Conservation (phyloP, 2,329 filamentous ascomycete genomes). For the Zarea fungicola region DNA sequence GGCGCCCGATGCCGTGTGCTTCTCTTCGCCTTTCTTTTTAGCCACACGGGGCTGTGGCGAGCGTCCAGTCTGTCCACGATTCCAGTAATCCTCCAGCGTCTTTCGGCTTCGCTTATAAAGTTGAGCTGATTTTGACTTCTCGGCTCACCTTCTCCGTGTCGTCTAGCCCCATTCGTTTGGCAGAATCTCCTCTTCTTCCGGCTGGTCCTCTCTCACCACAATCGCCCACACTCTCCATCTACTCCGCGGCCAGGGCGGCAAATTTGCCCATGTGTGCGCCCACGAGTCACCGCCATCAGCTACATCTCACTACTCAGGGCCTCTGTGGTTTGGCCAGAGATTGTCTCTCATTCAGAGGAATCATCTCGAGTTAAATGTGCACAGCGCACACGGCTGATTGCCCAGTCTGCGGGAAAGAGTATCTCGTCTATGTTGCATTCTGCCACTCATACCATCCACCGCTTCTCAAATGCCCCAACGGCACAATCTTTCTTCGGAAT, state of each 20-base stretch:
- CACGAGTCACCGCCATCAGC: neutral
- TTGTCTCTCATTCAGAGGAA: neutral
- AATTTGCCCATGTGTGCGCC: slow-evolving; percentile 1
- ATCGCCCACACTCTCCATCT: neutral
- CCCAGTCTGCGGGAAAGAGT: slow-evolving; percentile 55
- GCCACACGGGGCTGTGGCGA: slow-evolving; percentile 13
- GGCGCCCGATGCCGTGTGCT: neutral
- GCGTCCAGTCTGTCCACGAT: neutral
- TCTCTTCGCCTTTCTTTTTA: neutral
- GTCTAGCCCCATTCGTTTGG: neutral
- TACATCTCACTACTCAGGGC: slow-evolving; percentile 1
- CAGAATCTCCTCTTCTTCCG: neutral
- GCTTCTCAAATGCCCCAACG: slow-evolving; percentile 41
- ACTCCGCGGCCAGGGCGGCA: neutral
- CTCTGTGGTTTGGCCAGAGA: neutral
- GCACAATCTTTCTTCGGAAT: slow-evolving; percentile 32
- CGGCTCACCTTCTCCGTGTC: neutral
- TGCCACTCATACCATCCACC: slow-evolving; percentile 48
- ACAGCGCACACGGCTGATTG: slow-evolving; percentile 51
- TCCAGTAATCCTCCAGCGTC: neutral
- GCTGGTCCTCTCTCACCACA: too few relatives aligned
- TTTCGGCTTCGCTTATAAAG: too few relatives aligned
- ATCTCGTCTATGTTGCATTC: slow-evolving; percentile 54
- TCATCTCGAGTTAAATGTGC: slow-evolving; percentile 48
- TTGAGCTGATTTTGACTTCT: too few relatives aligned